Base-by-base conservation (phyloP, 2,329 filamentous ascomycete species). In the Aureobasidium sp. region DNA sequence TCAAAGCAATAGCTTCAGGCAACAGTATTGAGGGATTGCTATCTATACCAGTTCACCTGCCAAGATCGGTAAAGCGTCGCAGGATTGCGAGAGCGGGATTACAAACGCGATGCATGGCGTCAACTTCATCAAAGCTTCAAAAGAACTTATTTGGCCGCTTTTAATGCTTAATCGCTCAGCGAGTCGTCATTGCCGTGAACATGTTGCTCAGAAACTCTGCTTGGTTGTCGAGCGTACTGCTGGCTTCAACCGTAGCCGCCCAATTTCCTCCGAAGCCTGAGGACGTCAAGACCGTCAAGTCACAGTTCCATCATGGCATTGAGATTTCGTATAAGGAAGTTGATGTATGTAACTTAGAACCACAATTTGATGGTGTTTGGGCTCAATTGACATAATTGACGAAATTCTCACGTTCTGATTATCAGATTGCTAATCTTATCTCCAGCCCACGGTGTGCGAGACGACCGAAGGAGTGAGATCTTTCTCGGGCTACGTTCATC, bases 401-500 rank as follows among this genome's bases (percentile, higher is more conserved):
- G 2, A 21, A 11, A 35, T 14, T 48, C 2, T 19, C 14, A 14
- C 11, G 27, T 25, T 27, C 8, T 34, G 12, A 16, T 38, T 14
- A 8, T 12, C 17, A 24, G 16, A 25, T 10, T 32, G 21, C 17
- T 37, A 4, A 53, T 32, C 11, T 10, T 21, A n/a, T 16, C 17
- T 54, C 0, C 32, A 63, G 61, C 58, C 57, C 16, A 34, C 54
- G 27, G 56, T 76, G 22, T 76, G 74, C 56, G 74, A 76, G 61
- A 76, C 72, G 0, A 76, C 73, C 2, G 71, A 71, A 1, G 73
- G 72, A 3, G 74, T 76, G 38, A 69, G 72, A 37, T 72, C 69
- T 1, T 76, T 75, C 53, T 49, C 52, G 6, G 62, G 62, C 41
- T 61, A 61, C 45, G 59, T 63, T 66, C 70, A 62, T 25, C 49